Percentiles rank a stretch among this genome's conserved stretches.
Evolutionary conservation across 805 yeast genomes (phyloP).

Genomic region (Pichia nakasei): DNA sequence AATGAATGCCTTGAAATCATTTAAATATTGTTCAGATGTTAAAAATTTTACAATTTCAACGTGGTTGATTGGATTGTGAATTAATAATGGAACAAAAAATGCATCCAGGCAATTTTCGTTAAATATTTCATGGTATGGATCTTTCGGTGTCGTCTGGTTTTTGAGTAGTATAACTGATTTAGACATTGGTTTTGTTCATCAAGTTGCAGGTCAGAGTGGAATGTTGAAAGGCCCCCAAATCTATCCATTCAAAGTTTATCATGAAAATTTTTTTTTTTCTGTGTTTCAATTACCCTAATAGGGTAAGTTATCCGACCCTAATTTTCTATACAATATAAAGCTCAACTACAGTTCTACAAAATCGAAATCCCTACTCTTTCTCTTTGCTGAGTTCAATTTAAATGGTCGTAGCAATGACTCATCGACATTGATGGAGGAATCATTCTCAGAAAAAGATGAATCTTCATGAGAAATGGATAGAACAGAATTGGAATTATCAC

Average conservation of each 20-base stretch:
- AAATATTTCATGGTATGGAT: slow-evolving; percentile 50
- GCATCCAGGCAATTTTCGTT: slow-evolving; percentile 30
- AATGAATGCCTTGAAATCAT: slow-evolving; percentile 43
- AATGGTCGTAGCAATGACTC: neutral
- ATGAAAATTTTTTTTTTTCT: too few relatives aligned
- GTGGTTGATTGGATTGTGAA: slow-evolving; percentile 50
- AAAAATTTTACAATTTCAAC: slow-evolving; percentile 37
- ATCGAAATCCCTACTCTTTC: neutral
- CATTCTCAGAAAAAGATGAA: slow-evolving; percentile 6
- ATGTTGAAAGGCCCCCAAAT: too few relatives aligned
- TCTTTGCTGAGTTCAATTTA: neutral
- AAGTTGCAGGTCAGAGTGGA: too few relatives aligned
- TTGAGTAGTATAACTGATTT: slow-evolving; percentile 48
- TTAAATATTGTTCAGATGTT: slow-evolving; percentile 32
- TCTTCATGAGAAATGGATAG: slow-evolving; percentile 3
- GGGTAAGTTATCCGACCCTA: too few relatives aligned
- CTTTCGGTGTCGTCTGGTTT: slow-evolving; percentile 60
- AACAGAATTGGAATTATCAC: slow-evolving; percentile 6
- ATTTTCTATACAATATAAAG: too few relatives aligned
- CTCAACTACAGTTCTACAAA: neutral
- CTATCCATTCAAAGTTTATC: too few relatives aligned
- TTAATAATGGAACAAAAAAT: slow-evolving; percentile 63
- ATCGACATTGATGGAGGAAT: neutral
- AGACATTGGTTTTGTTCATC: slow-evolving; percentile 3
- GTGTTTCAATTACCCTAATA: too few relatives aligned